Conservation (phyloP, 2,329 filamentous ascomycete species). For the Graphilbum sp. region DNA sequence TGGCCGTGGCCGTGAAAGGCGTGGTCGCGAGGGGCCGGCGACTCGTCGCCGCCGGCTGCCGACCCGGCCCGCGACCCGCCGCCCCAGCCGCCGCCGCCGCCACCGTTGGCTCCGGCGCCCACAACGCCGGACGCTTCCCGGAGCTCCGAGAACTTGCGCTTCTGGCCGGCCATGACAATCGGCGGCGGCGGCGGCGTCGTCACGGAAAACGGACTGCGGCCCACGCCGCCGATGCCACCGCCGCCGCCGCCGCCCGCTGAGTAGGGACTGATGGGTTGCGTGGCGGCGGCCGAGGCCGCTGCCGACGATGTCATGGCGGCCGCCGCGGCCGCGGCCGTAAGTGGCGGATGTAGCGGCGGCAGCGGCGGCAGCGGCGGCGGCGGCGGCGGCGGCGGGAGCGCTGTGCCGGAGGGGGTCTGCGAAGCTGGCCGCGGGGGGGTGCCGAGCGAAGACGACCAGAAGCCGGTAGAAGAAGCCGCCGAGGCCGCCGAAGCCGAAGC, state of each 20-base stretch:
- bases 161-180: conserved; percentile 19
- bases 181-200: conserved; percentile 10
- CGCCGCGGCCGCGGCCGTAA: neutral
- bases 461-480: no score
- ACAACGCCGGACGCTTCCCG: conserved; percentile 7
- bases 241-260: no score
- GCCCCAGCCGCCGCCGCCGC: neutral
- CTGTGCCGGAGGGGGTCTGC: no score
- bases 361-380: no score
- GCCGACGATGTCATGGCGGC: neutral
- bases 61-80: conserved; percentile 1
- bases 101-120: neutral
- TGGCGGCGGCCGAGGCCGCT: neutral
- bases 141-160: conserved; percentile 21
- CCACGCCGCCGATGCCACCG: no score
- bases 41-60: conserved; percentile 2
- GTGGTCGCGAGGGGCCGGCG: conserved; percentile 5
- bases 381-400: no score
- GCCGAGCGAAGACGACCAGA: no score
- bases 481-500: no score
- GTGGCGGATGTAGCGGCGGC: neutral
- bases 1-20: neutral
- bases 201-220: conserved; percentile 6
- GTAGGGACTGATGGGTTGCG: conserved; percentile 2
- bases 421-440: no score